These are phyloP conservation scores for Neopestalotiopsis rosae DNA, from an alignment of 2,329 filamentous ascomycete species.

Conservation along the genomic window DNA sequence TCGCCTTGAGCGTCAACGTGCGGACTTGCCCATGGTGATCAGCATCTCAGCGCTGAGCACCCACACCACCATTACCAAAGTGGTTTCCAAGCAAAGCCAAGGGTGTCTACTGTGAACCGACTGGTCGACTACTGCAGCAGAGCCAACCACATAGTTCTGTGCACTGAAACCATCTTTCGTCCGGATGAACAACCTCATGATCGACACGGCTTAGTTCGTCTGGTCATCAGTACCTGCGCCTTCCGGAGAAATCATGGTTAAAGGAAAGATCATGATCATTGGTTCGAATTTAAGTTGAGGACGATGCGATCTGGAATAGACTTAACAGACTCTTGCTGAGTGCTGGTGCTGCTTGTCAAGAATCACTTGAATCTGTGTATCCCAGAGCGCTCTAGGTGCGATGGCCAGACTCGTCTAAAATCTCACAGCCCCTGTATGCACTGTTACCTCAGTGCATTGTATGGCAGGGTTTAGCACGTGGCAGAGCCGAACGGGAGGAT, in stretches of 20 bases:
- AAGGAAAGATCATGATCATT: too few species aligned
- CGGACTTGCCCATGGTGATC: background rate
- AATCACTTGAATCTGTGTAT: background rate
- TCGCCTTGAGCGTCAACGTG: background rate
- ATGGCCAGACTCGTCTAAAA: constrained; percentile 3
- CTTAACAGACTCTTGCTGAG: too few species aligned
- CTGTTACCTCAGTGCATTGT: background rate
- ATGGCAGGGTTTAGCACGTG: constrained; percentile 8
- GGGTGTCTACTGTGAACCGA: too few species aligned
- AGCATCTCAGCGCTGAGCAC: background rate
- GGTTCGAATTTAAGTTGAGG: too few species aligned
- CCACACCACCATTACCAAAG: background rate
- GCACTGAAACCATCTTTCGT: too few species aligned
- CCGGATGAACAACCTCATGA: too few species aligned
- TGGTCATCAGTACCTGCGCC: too few species aligned
- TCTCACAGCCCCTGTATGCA: background rate
- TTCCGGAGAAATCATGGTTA: too few species aligned
- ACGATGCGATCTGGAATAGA: too few species aligned
- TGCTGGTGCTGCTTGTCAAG: background rate
- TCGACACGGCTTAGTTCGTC: too few species aligned
- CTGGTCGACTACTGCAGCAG: too few species aligned
- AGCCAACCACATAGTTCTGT: too few species aligned
- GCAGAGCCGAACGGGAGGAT: constrained; percentile 4
- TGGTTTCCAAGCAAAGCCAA: background rate
- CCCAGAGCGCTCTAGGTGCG: background rate